A percentile compares a stretch with the other conserved stretches of the same genome.
Evolutionary conservation across 2,329 filamentous ascomycete genomes (phyloP).

Genomic region (Fusarium temperatum): DNA sequence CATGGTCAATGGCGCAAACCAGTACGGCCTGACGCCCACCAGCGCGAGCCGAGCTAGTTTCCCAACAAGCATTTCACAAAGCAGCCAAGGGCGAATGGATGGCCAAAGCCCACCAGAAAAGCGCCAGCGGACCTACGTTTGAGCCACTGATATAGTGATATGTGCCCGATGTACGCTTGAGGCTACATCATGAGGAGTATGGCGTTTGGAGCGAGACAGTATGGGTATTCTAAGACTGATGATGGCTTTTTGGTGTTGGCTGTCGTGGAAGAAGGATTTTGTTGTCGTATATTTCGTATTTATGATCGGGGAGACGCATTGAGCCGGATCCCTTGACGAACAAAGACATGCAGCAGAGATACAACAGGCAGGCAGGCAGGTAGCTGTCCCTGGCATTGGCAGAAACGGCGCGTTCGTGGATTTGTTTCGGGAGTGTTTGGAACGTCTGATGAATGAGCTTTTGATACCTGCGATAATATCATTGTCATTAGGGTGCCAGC

Average conservation of each 20-base stretch:
- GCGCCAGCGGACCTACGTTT: conserved; percentile 55
- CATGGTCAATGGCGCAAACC: conserved; percentile 53
- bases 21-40: conserved; percentile 49
- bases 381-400: conserved; percentile 8
- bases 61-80: conserved; percentile 36
- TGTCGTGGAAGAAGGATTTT: conserved; percentile 11
- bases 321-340: conserved; percentile 22
- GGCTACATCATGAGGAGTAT: conserved; percentile 36
- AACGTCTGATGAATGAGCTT: conserved; percentile 34
- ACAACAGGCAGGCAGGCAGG: conserved; percentile 4
- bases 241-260: conserved; percentile 10
- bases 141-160: conserved; percentile 1
- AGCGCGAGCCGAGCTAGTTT: conserved; percentile 44
- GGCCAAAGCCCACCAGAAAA: conserved; percentile 61
- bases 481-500: conserved; percentile 20
- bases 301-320: conserved; percentile 26
- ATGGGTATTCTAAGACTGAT: conserved; percentile 9
- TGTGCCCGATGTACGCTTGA: conserved; percentile 26
- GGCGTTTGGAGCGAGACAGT: conserved; percentile 36
- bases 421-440: conserved; percentile 26
- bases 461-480: conserved; percentile 44
- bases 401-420: conserved; percentile 25
- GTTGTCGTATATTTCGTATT: conserved; percentile 21
- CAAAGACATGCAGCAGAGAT: conserved; percentile 20
- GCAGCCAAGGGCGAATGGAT: conserved; percentile 46